phyloP scores from a whole-genome alignment of 2,329 filamentous ascomycete genomes.

The Byssochlamys sp. region DNA sequence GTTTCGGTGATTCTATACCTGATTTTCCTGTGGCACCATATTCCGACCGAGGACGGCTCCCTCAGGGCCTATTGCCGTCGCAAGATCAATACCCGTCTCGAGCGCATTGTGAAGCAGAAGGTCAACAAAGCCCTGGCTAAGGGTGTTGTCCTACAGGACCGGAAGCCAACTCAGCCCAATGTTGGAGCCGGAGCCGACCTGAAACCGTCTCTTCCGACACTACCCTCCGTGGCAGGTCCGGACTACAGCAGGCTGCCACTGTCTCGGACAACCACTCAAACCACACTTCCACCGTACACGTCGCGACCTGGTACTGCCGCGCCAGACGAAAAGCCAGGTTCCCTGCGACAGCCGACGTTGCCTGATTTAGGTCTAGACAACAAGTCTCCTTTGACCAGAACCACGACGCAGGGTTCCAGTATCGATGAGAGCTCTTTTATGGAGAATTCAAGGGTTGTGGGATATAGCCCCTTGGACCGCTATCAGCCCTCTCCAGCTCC shows the following conservation, averaged over 20 bases:
- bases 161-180: slow-evolving; percentile 37
- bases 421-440: slow-evolving; percentile 44
- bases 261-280: slow-evolving; percentile 43
- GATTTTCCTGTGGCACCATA: slow-evolving; percentile 85
- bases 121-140: slow-evolving; percentile 81
- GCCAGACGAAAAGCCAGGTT: slow-evolving; percentile 10
- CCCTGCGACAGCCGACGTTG: slow-evolving; percentile 23
- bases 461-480: slow-evolving; percentile 27
- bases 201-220: slow-evolving; percentile 37
- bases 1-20: slow-evolving; percentile 69
- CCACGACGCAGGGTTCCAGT: slow-evolving; percentile 41
- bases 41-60: slow-evolving; percentile 69
- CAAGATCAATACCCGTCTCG: slow-evolving; percentile 79
- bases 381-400: slow-evolving; percentile 31
- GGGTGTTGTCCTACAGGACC: slow-evolving; percentile 52
- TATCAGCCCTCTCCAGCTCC: slow-evolving; percentile 17
- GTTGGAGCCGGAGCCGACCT: slow-evolving; percentile 19
- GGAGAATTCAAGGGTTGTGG: slow-evolving; percentile 20
- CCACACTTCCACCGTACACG: slow-evolving; percentile 36
- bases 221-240: slow-evolving; percentile 52
- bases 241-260: slow-evolving; percentile 27
- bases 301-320: slow-evolving; percentile 50
- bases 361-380: slow-evolving; percentile 36
- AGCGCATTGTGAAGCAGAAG: slow-evolving; percentile 73
- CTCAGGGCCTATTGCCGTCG: slow-evolving; percentile 78